Evolutionary conservation across 208 protist species (phyloP), one percentile per base, ranked within the genome.

Genomic region (Wallacemonas sp.): DNA sequence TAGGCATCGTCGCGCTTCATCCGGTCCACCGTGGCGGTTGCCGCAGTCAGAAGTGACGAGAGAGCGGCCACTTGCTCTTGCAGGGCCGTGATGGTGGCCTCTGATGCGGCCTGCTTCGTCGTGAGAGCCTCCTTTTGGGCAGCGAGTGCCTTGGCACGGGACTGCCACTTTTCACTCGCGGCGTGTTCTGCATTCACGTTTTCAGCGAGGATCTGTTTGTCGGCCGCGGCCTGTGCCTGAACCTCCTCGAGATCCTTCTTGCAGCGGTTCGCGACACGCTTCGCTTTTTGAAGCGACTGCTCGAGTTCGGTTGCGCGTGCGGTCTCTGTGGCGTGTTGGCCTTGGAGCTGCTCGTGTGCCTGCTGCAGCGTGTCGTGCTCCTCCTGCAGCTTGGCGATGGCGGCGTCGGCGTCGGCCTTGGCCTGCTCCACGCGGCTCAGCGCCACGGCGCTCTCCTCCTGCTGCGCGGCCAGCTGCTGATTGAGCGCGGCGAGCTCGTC

Each of bases 361-460:
- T 34, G 39, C 34, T 70, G 47, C 14, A 78, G 44, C 0, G 66
- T 33, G 1, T 32, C 67, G 61, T 78, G 68, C 36, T 73, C 67
- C 24, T 68, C 67, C 34, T 55, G 47, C 16, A 74, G 12, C 1
- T 2, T 44, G 5, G 29, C 1, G 16, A 65, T 2, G 9, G 71
- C 61, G 1, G 52, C 44, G 14, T 14, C 30, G 3, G 47, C 47
- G 43, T 27, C 36, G 21, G 27, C 24, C 11, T 27, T 38, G 14
- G 57, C 26, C 47, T 55, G 47, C 47, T 55, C 47, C 9, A 30
- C 47, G 47, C 47, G 47, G 47, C 47, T 55, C 47, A 55, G 47
- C 47, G 47, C 47, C 47, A 55, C 47, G 24, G 47, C 47, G 47
- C 21, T 55, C 26, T 58, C 52, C 52, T 33, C 52, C 52, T 41